Percentiles rank a stretch among this genome's conserved stretches.
These are phyloP conservation scores for Leucocoprinus sp. DNA, from an alignment of 768 basidiomycete genomes.

Conservation along the genomic window DNA sequence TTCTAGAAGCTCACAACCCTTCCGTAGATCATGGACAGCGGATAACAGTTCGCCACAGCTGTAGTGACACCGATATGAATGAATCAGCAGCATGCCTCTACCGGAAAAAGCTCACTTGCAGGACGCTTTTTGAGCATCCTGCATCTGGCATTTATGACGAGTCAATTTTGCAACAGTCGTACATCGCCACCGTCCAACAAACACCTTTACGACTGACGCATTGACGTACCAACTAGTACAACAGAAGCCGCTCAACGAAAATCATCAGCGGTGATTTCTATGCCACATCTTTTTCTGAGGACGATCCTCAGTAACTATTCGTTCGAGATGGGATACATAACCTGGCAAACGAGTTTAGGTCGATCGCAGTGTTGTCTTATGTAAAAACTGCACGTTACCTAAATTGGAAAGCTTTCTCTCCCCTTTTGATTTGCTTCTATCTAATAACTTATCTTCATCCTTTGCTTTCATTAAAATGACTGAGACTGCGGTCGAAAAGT, in stretches of 20 bases:
- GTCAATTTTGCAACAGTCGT: too few species aligned
- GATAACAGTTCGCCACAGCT: neutral
- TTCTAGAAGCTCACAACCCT: neutral
- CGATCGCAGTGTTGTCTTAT: too few species aligned
- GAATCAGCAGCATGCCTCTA: neutral
- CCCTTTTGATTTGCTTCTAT: constrained; percentile 2
- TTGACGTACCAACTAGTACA: too few species aligned
- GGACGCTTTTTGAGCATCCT: neutral
- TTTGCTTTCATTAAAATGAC: constrained; percentile 21
- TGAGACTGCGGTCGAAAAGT: constrained; percentile 19
- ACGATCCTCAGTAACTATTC: too few species aligned
- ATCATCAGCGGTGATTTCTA: too few species aligned
- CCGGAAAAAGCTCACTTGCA: neutral
- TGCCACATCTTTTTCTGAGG: too few species aligned
- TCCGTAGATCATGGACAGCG: neutral
- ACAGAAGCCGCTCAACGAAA: too few species aligned
- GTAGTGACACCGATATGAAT: neutral
- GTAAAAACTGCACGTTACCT: too few species aligned
- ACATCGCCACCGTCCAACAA: too few species aligned
- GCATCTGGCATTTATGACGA: neutral
- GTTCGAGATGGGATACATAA: too few species aligned
- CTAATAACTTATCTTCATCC: constrained; percentile 17
- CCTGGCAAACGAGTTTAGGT: too few species aligned
- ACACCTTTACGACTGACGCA: too few species aligned
- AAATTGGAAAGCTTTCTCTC: neutral